These are phyloP conservation scores for Fusarium algeriense DNA, from an alignment of 2,329 filamentous ascomycete species.

Conservation along the genomic window DNA sequence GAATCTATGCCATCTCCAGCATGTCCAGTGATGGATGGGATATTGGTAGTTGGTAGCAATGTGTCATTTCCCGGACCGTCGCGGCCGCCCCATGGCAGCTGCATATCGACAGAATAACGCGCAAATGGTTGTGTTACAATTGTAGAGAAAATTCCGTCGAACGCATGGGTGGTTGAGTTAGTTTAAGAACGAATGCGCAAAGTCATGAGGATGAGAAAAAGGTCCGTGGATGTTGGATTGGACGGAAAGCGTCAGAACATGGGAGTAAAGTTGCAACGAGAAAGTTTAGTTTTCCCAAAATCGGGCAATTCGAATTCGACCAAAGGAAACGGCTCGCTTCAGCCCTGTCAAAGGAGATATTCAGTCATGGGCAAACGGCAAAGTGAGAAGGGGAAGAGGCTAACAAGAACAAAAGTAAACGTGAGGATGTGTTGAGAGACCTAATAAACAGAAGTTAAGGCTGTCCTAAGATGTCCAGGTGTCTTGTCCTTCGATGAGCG, in stretches of 20 bases:
- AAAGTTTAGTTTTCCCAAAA: conserved; percentile 8
- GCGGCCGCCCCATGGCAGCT: conserved; percentile 54
- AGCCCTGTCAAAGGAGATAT: conserved; percentile 12
- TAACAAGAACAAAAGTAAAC: conserved; percentile 31
- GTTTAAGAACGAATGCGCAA: conserved; percentile 37
- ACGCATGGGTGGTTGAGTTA: conserved; percentile 39
- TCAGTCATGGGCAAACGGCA: conserved; percentile 30
- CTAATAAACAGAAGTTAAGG: conserved; percentile 20
- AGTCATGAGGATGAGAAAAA: conserved; percentile 41
- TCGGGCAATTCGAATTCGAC: conserved; percentile 24
- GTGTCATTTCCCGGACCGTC: conserved; percentile 49
- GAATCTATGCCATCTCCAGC: conserved; percentile 45
- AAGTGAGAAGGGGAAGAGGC: conserved; percentile 30
- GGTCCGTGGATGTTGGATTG: conserved; percentile 5
- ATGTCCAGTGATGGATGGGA: conserved; percentile 51
- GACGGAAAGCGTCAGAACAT: conserved; percentile 31
- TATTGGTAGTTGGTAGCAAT: conserved; percentile 52
- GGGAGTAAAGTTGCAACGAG: conserved; percentile 27
- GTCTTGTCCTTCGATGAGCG: conserved; percentile 43
- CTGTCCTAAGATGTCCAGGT: conserved; percentile 43
- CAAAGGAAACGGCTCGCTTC: conserved; percentile 26
- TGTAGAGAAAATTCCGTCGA: conserved; percentile 29
- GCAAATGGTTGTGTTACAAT: conserved; percentile 34
- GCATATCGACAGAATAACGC: conserved; percentile 50
- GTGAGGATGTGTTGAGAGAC: conserved; percentile 25